Evolutionary conservation across 129 eudicot genomes (phyloP).

Genomic region (Ambrosia trifida): DNA sequence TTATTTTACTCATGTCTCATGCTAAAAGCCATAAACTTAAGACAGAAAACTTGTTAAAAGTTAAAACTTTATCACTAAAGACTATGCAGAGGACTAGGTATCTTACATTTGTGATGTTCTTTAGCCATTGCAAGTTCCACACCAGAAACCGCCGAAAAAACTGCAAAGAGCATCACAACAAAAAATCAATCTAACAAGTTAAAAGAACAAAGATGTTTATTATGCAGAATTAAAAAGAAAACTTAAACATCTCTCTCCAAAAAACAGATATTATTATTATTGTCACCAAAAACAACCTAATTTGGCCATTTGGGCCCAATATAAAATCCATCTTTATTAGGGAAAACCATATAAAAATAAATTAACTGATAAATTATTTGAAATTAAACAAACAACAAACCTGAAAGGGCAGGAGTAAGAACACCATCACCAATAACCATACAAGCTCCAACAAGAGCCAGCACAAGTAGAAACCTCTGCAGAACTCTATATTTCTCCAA

Average conservation of each 20-base stretch:
- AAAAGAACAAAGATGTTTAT: background rate
- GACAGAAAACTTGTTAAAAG: background rate
- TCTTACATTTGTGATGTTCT: slow-evolving; percentile 91
- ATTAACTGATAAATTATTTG: background rate
- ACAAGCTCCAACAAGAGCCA: slow-evolving; percentile 97
- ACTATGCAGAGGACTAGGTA: too few relatives aligned
- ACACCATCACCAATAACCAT: slow-evolving; percentile 99
- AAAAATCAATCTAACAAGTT: slow-evolving; percentile 18
- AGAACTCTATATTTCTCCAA: slow-evolving; percentile 77
- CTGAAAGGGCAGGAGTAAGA: slow-evolving; percentile 91
- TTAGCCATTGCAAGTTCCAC: slow-evolving; percentile 79
- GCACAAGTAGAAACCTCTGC: slow-evolving; percentile 72
- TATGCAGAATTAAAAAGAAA: background rate
- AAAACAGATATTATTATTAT: background rate
- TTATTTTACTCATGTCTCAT: slow-evolving; percentile 12
- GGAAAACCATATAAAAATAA: background rate
- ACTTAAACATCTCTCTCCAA: background rate
- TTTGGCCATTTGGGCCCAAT: background rate
- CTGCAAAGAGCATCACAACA: slow-evolving; percentile 47
- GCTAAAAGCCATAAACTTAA: slow-evolving; percentile 23
- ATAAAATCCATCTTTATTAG: slow-evolving; percentile 8
- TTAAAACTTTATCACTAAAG: too few relatives aligned
- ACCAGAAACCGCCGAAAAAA: slow-evolving; percentile 94
- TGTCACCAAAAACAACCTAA: slow-evolving; percentile 6
- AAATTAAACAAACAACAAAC: slow-evolving; percentile 28